Base-by-base conservation (phyloP, 176 grass and related monocot species). In the Musa troglodytarum region DNA sequence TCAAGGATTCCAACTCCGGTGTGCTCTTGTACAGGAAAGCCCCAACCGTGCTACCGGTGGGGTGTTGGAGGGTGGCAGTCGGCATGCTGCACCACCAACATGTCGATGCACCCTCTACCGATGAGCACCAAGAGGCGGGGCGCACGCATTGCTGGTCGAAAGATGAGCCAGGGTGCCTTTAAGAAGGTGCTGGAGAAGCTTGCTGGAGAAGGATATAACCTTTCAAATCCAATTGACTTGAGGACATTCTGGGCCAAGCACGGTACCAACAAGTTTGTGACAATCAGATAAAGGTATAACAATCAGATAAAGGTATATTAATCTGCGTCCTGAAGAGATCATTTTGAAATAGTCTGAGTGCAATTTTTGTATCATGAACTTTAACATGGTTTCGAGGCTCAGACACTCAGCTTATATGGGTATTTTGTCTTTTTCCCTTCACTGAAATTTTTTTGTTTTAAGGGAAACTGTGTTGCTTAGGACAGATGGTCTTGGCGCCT, bases 231-330 rank as follows among this genome's bases (percentile, higher is more conserved):
- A 9, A 87, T 87, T 80, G 85, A 87, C 63, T 64, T 87, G 58
- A 83, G 78, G 73, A 83, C 77, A 21, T 87, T 87, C 51, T 87
- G 85, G 85, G 85, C 85, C 11, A 87, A 87, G 65, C 85, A 87
- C 77, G 85, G 85, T 5, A 87, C 85, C 63, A 87, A 87, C 77
- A 87, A 87, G 85, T 87, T 83, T 49, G 85, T 87, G 67, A 87
- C 77, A 12, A 87, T 87, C 72, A 82, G 81, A 73, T 87, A 68
- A 69, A 53, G 16, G 24, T n/a, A n/a, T n/a, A n/a, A 87, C 77
- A 12, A 87, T 87, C 72, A 82, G 81, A 73, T 87, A 68, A 69
- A 53, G 16, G 24, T 22, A 65, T 65, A 26, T 65, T 15, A 65
- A 65, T 65, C 63, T 26, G 11, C 14, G 63, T 28, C 23, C 23